Conservation (phyloP, 768 basidiomycete species). For the Tubosaeta sp. region DNA sequence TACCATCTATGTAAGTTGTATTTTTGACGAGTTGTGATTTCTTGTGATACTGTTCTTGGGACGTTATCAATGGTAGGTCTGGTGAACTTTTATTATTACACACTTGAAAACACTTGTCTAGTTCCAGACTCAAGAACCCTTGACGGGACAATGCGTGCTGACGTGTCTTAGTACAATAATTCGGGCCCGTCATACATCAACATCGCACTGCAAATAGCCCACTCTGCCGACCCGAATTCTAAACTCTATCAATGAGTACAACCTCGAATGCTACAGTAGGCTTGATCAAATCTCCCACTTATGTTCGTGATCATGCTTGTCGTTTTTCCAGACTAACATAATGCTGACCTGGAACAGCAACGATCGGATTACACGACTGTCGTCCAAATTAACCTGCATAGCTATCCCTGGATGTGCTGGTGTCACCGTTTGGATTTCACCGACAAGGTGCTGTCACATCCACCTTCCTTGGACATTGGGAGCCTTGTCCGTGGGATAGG, state of each 20-base stretch:
- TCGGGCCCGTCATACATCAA: constrained; percentile 47
- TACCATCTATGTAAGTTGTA: constrained; percentile 5
- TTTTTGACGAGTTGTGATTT: not conserved
- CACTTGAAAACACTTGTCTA: not conserved
- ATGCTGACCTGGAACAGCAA: constrained; percentile 48
- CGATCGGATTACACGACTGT: constrained; percentile 54
- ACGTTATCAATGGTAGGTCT: constrained; percentile 17
- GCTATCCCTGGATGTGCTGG: constrained; percentile 34
- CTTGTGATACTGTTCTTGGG: constrained; percentile 9
- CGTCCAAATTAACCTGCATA: constrained; percentile 45
- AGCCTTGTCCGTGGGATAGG: constrained; percentile 15
- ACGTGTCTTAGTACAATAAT: constrained; percentile 48
- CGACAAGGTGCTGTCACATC: constrained; percentile 27
- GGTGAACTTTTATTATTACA: not conserved
- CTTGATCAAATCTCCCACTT: not conserved
- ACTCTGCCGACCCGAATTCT: constrained; percentile 27
- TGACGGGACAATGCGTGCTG: constrained; percentile 52
- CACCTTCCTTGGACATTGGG: constrained; percentile 7
- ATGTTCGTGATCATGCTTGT: not conserved
- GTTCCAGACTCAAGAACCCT: constrained; percentile 8
- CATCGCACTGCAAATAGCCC: constrained; percentile 41
- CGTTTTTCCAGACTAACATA: constrained; percentile 40
- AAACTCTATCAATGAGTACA: constrained; percentile 33
- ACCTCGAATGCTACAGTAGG: constrained; percentile 24
- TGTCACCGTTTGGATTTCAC: constrained; percentile 40